A percentile compares a stretch with the other conserved stretches of the same genome.
Conservation (phyloP, 768 basidiomycete genomes). For the Leccinum truebloodii region DNA sequence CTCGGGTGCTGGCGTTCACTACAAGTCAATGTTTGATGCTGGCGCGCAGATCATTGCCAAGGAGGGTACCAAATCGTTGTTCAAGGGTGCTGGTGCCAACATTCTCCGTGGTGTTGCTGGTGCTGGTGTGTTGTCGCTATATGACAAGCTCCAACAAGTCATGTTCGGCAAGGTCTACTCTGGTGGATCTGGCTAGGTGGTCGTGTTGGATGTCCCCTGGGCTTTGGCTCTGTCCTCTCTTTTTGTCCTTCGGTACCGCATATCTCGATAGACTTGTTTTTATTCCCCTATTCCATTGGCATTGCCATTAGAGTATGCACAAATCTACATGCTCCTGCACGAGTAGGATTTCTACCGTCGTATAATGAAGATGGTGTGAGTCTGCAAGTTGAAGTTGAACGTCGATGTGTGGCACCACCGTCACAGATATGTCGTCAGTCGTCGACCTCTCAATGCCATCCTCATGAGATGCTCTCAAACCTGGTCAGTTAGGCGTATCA, state of each 20-base stretch:
- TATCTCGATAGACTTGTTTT: slow-evolving; percentile 37
- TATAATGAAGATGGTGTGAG: slow-evolving; percentile 19
- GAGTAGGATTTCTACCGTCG: slow-evolving; percentile 19
- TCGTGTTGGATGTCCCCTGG: slow-evolving; percentile 21
- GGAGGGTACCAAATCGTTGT: slow-evolving; percentile 94
- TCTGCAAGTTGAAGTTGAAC: not conserved
- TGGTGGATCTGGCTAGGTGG: slow-evolving; percentile 58
- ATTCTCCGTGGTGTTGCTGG: slow-evolving; percentile 99
- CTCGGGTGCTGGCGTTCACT: slow-evolving; percentile 91
- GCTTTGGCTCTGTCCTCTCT: slow-evolving; percentile 34
- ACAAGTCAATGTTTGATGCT: slow-evolving; percentile 99
- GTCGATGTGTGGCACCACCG: not conserved
- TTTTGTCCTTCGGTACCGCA: slow-evolving; percentile 24
- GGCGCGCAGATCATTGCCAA: slow-evolving; percentile 91
- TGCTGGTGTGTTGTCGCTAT: slow-evolving; percentile 98
- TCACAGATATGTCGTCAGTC: not conserved
- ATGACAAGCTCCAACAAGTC: slow-evolving; percentile 96
- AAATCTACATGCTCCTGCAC: slow-evolving; percentile 25
- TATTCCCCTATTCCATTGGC: slow-evolving; percentile 30
- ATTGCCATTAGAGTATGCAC: slow-evolving; percentile 25
- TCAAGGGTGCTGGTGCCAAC: slow-evolving; percentile 98
- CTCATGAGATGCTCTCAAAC: slow-evolving; percentile 16
- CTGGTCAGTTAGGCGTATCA: slow-evolving; percentile 4
- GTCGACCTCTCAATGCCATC: not conserved
- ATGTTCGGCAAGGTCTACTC: slow-evolving; percentile 99